Base-by-base conservation (phyloP, 2,329 filamentous ascomycete genomes). In the Thermothelomyces thermophilus region DNA sequence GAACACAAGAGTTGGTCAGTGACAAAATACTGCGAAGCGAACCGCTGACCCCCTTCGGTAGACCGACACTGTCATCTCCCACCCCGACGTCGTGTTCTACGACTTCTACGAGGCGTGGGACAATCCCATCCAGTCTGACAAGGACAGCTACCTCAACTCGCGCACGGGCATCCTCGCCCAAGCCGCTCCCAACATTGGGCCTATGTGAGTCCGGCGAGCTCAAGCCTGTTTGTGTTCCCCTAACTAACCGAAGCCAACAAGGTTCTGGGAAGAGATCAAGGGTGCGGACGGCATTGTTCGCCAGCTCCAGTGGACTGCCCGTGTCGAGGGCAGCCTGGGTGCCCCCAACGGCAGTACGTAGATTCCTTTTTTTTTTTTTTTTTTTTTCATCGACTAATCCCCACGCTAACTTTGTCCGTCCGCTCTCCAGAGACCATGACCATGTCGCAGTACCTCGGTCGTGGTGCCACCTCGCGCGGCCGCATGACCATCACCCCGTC, bases 251-350 rank as follows among this genome's bases (percentile, higher is more conserved):
- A 16, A 2, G 9, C 5, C 22, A n/a, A n/a, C n/a, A n/a, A 66
- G 64, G 54, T 67, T 75, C 63, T 83, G 75, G 73, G 79, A 83
- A 54, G 74, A 80, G 53, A 74, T 83, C 60, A 68, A 63, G 28
- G 74, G 74, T 22, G 65, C 66, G 2, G 82, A 87, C 57, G 80
- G 80, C 22, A 75, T 82, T 48, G 73, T 76, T 8, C 74, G 82
- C 41, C 78, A 83, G 58, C 68, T 85, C 16, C 82, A 86, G 62
- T 86, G 79, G 72, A 85, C 82, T 9, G 75, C 80, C 37, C 75
- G 82, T 56, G 80, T 84, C 22, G 81, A 84, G 55, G 76, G 73
- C 24, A 74, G 75, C 34, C 70, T 73, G 40, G 73, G 70, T 46
- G 56, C 53, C 3, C 57, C 59, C 46, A 57, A 61, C 52, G 60